Base-by-base conservation (phyloP, 2,329 filamentous ascomycete genomes). In the Colletotrichum musicola region DNA sequence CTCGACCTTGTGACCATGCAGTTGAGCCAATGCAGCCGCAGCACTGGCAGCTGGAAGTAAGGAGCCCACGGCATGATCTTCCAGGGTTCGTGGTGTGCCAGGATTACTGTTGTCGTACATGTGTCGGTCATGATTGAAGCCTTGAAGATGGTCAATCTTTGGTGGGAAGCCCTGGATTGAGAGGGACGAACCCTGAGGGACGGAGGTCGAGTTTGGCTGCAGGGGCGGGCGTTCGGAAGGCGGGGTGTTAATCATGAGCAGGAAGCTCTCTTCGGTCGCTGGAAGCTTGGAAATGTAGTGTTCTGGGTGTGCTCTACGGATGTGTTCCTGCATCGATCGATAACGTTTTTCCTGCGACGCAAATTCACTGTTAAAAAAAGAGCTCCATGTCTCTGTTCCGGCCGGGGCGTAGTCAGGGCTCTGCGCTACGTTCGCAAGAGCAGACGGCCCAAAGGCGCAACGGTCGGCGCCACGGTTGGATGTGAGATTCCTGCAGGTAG, bases 321-420 rank as follows among this genome's bases (percentile, higher is more conserved):
- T 98, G 79, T 99, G 96, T 88, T 99, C 96, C 83, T 98, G 96
- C 94, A 99, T 98, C 72, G 95, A 98, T 81, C 96, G 94, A 84
- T 95, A 99, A 74, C 93, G 89, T 83, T 97, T 97, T 85, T 97
- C 94, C 94, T 97, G 82, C 80, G 73, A 53, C 58, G 60, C 49
- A 18, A 35, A 73, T 12, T 25, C 16, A 72, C 62, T 57, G 67
- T 69, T 72, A 73, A 71, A 70, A 70, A 64, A 64, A 69, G 64
- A 73, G 77, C 30, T 40, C 16, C 38, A 35, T 59, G 44, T 35
- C n/a, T 30, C 25, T 61, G 62, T 40, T 56, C 54, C 65, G 55
- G 55, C 14, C 40, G 49, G 18, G 46, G 38, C 30, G 55, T 60
- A 56, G 66, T 57, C 35, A 60, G 50, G 66, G 66, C 62, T 69